A percentile compares a stretch with the other conserved stretches of the same genome.
Conservation (phyloP, 176 grass and related monocot species). For the Avena sativa region DNA sequence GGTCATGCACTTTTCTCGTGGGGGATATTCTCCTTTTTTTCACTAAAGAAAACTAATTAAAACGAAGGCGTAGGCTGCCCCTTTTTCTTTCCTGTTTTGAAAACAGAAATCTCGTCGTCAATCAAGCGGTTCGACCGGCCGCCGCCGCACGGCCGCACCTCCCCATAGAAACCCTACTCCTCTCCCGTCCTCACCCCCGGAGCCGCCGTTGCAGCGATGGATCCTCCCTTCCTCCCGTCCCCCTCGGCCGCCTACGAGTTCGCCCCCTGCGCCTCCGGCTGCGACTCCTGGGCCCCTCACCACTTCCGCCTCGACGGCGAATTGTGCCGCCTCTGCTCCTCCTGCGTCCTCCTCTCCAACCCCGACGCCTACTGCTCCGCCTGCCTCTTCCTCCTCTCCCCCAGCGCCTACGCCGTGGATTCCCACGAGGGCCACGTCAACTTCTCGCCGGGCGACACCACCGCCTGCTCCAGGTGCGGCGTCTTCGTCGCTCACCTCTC, state of each 20-base stretch:
- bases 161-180: slow-evolving; percentile 55
- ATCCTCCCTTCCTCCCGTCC: slow-evolving; percentile 35
- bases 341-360: slow-evolving; percentile 80
- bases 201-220: slow-evolving; percentile 43
- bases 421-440: slow-evolving; percentile 4
- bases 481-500: slow-evolving; percentile 63
- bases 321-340: slow-evolving; percentile 79
- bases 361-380: slow-evolving; percentile 66
- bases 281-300: slow-evolving; percentile 88
- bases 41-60: neutral
- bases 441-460: slow-evolving; percentile 38
- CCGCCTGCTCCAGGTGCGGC: slow-evolving; percentile 71
- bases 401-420: neutral
- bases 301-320: slow-evolving; percentile 71
- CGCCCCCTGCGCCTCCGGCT: slow-evolving; percentile 54
- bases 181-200: neutral
- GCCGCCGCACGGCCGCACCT: slow-evolving; percentile 37
- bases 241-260: slow-evolving; percentile 47
- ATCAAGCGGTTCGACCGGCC: slow-evolving; percentile 18
- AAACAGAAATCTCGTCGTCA: slow-evolving; percentile 14
- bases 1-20: neutral
- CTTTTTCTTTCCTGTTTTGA: neutral
- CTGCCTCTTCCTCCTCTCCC: slow-evolving; percentile 67
- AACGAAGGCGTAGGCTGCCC: neutral
- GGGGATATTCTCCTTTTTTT: neutral